Percentiles rank a stretch among this genome's conserved stretches.
phyloP scores from a whole-genome alignment of 1,139 yeast genomes.

The Taphrina deformans region DNA sequence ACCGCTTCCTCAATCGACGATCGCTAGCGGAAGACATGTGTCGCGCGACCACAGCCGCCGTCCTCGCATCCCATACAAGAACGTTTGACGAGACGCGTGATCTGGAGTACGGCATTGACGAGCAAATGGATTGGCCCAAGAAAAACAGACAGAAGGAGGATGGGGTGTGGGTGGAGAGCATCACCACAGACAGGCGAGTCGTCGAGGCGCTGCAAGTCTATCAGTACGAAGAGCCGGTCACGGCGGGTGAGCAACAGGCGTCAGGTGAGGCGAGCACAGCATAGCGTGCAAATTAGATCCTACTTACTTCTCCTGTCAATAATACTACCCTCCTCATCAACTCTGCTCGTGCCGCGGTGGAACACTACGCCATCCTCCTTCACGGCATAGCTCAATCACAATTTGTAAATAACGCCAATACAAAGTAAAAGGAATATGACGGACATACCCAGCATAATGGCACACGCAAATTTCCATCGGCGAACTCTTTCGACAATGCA shows the following conservation, averaged over 20 bases:
- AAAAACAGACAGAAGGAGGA: slow-evolving; percentile 71
- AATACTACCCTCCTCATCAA: background rate
- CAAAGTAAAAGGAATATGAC: background rate
- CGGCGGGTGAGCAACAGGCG: background rate
- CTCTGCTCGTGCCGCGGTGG: too few species aligned
- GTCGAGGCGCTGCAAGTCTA: slow-evolving; percentile 16
- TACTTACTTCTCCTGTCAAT: background rate
- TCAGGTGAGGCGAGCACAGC: background rate
- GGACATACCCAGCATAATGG: slow-evolving; percentile 12
- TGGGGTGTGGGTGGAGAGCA: slow-evolving; percentile 36
- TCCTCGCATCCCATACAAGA: slow-evolving; percentile 56
- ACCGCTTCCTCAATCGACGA: slow-evolving; percentile 75
- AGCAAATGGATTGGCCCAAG: slow-evolving; percentile 88
- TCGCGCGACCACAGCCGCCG: slow-evolving; percentile 59
- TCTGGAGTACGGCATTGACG: slow-evolving; percentile 58
- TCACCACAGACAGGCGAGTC: slow-evolving; percentile 35
- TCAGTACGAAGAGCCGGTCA: slow-evolving; percentile 23
- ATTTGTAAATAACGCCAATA: background rate
- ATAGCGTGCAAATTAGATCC: background rate
- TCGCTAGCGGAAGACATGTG: slow-evolving; percentile 71
- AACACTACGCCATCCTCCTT: too few species aligned
- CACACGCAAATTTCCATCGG: slow-evolving; percentile 4
- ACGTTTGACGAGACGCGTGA: slow-evolving; percentile 58
- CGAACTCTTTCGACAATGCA: background rate
- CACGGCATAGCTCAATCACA: too few species aligned